Percentiles rank a stretch among this genome's conserved stretches.
These are phyloP conservation scores for Beauveria caledonica DNA, from an alignment of 2,329 filamentous ascomycete genomes.

Conservation along the genomic window DNA sequence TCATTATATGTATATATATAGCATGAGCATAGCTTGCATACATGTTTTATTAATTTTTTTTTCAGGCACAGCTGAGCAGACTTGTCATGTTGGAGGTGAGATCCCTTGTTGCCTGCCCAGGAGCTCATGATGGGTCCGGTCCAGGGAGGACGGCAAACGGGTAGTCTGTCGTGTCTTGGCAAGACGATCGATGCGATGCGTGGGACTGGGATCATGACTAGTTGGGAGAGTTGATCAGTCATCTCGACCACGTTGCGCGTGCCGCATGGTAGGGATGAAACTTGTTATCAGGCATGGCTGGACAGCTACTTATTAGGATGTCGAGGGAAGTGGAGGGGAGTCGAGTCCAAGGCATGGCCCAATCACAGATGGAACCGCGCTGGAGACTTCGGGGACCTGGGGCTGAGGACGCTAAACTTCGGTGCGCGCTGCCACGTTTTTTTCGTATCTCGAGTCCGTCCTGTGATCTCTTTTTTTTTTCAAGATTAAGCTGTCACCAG, in stretches of 20 bases:
- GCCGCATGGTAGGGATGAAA: neutral
- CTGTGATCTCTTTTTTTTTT: neutral
- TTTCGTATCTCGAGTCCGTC: neutral
- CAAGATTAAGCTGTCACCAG: neutral
- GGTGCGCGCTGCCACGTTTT: conserved; percentile 6
- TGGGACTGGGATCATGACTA: neutral
- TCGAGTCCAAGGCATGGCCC: neutral
- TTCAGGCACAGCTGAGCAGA: no score
- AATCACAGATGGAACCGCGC: conserved; percentile 8
- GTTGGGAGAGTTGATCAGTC: neutral
- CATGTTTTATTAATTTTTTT: neutral
- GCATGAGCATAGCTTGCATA: neutral
- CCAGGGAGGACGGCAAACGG: neutral
- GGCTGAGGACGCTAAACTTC: neutral
- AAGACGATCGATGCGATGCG: neutral
- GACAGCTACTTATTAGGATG: neutral
- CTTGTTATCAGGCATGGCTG: neutral
- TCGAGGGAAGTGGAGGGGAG: neutral
- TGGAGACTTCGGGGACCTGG: neutral
- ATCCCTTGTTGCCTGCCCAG: neutral
- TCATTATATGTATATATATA: neutral
- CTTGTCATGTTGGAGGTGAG: no score
- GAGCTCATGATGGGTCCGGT: neutral
- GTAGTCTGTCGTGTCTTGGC: neutral
- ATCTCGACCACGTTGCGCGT: neutral